Base-by-base conservation (phyloP, 768 basidiomycete genomes). In the Polyporus arcularius region DNA sequence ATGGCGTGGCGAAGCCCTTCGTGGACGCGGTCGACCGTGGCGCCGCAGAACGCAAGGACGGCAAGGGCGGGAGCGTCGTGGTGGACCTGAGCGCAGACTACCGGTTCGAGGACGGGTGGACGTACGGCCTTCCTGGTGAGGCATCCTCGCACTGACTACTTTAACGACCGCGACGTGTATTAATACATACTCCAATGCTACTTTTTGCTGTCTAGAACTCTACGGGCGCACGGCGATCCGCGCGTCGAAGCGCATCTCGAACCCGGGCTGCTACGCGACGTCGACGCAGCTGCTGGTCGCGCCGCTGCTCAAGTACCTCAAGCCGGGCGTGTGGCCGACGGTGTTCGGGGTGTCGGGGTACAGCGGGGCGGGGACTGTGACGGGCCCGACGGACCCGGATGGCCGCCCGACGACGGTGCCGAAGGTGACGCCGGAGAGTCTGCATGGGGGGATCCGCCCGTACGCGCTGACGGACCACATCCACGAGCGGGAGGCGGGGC, bases 51-150 rank as follows among this genome's bases (percentile, higher is more conserved):
- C 84, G 86, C 63, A 75, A 74, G 54, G 66, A 69, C 47, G 73
- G 72, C 32, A 76, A 79, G 60, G 78, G 81, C 45, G 53, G 42
- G 5, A 92, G 94, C 65, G 92, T 96, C 18, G 78, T 98, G 40
- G 88, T 98, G 40, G 97, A 99, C 72, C 76, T 99, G 61, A 84
- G 94, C 69, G 97, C 96, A 26, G 97, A 99, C 75, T 94, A 93
- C 74, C 81, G 97, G 65, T 98, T 98, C 73, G 95, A 98, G 80
- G 79, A 86, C 46, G 90, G 83, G 52, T 99, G 97, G 97, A 91
- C 91, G 65, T 99, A 99, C 72, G 97, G 97, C 68, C 86, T 99
- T 76, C 97, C 97, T 74, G 96, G 96, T 99, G 84, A 93, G 94
- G 79, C 67, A 69, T 71, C 77, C 75, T 74, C 75, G 72, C 55